phyloP scores from a whole-genome alignment of 768 basidiomycete species.

The Tephrocybe sp. region DNA sequence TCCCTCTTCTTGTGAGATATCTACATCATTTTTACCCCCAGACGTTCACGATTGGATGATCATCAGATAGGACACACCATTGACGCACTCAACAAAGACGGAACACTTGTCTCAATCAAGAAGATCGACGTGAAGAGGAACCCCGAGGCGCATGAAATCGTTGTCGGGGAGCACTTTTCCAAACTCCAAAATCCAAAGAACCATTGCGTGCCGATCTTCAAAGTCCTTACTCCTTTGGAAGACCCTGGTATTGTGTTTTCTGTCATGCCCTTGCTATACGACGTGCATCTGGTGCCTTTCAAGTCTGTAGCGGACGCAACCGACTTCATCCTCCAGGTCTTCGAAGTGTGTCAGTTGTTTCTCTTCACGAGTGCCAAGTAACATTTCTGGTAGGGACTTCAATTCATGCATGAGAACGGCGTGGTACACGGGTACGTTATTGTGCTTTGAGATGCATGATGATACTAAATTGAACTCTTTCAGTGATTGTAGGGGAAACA shows the following conservation, averaged over 20 bases:
- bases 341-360: conserved; percentile 20
- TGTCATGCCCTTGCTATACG: conserved; percentile 27
- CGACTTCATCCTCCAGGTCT: conserved; percentile 26
- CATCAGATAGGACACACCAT: conserved; percentile 6
- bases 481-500: conserved; percentile 6
- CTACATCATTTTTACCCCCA: background rate
- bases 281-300: conserved; percentile 20
- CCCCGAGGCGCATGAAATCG: conserved; percentile 14
- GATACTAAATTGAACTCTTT: background rate
- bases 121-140: background rate
- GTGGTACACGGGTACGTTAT: conserved; percentile 23
- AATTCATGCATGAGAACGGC: conserved; percentile 29
- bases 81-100: conserved; percentile 22
- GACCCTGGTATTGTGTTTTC: conserved; percentile 15
- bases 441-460: background rate
- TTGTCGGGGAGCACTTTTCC: conserved; percentile 19
- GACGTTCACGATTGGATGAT: background rate
- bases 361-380: no score
- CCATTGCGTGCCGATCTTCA: conserved; percentile 27
- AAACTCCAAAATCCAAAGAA: conserved; percentile 21
- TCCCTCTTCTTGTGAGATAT: background rate
- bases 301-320: conserved; percentile 29
- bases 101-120: conserved; percentile 20
- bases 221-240: conserved; percentile 20
- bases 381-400: conserved; percentile 21